A percentile compares a stretch with the other conserved stretches of the same genome.
These are phyloP conservation scores for Nothomitra cinnamomea DNA, from an alignment of 2,329 filamentous ascomycete genomes.

Conservation along the genomic window DNA sequence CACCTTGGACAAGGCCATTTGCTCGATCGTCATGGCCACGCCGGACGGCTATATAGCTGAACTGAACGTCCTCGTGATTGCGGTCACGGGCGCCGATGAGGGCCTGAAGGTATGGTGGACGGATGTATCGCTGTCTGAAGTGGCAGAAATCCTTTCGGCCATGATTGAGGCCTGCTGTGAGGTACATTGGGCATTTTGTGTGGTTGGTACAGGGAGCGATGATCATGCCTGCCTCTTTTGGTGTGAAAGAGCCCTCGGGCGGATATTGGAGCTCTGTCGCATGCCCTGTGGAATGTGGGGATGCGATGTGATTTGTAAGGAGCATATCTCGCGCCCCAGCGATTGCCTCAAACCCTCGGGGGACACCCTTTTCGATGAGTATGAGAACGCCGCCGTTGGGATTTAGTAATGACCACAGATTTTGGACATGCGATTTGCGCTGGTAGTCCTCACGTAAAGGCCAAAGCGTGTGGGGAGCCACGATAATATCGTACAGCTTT, in stretches of 20 bases:
- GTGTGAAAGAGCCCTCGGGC: constrained; percentile 6
- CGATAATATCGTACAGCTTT: constrained; percentile 78
- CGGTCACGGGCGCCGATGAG: constrained; percentile 50
- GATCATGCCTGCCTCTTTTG: constrained; percentile 44
- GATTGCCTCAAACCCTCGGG: constrained; percentile 81
- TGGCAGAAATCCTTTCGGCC: constrained; percentile 83
- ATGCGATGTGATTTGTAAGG: constrained; percentile 48
- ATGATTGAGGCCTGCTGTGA: constrained; percentile 38
- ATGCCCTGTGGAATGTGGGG: constrained; percentile 17
- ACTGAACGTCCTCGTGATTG: constrained; percentile 83
- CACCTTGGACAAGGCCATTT: constrained; percentile 30
- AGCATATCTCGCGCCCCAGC: constrained; percentile 69
- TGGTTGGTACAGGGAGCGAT: constrained; percentile 79
- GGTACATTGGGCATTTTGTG: constrained; percentile 74
- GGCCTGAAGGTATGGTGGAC: constrained; percentile 65
- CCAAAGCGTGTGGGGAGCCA: constrained; percentile 73
- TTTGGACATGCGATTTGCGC: constrained; percentile 65
- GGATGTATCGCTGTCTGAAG: constrained; percentile 76
- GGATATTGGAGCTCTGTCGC: constrained; percentile 20
- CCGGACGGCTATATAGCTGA: constrained; percentile 75
- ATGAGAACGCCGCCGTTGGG: constrained; percentile 75
- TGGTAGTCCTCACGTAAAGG: constrained; percentile 57
- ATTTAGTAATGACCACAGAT: constrained; percentile 75
- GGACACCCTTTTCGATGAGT: constrained; percentile 78
- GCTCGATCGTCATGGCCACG: constrained; percentile 48